Evolutionary conservation across 805 yeast species (phyloP), one percentile per base, ranked within the genome.

Genomic region (Candida insectalens): DNA sequence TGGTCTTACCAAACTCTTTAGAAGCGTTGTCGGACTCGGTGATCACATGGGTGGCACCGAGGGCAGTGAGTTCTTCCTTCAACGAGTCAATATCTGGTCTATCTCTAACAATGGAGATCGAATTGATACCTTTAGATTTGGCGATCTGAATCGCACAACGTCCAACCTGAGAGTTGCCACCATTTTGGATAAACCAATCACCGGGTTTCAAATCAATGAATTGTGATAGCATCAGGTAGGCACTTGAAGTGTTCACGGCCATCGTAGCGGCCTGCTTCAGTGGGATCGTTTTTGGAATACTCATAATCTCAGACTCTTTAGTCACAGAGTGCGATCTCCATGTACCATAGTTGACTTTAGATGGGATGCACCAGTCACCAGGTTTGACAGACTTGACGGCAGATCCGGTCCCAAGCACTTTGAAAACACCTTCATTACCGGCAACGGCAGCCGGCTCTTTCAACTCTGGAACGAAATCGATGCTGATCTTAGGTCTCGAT

Each of bases 151-250:
- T 69, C 6, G 95, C 97, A 46, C 82, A 77, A 45, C 85, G 76
- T 5, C 96, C 95, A 8, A 92, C 99, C 19, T 92, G 94, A 6
- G 95, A 84, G 44, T 85, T 92, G 23, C 95, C 97, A 21, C 96
- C 98, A 49, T 89, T 92, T 60, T 92, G 97, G 41, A 92, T 77
- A 42, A 92, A 73, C 95, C 95, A 92, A 55, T 88, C 88, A 14
- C 84, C 84, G 2, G 74, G 69, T 38, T 63, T 55, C 48, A 81
- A 59, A 36, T 72, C 65, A 34, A 61, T 72, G 54, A 74, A 82
- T 56, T 79, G 71, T 13, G 80, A 74, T 41, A 89, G 77, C 83
- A 92, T 71, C 57, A 84, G 83, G 49, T 76, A 84, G 0, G 97
- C 98, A 7, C 96, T 84, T 32, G 83, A 70, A 3, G 98, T 96